phyloP scores from a whole-genome alignment of 176 grass and related monocot species.

The Neostapfia colusana region DNA sequence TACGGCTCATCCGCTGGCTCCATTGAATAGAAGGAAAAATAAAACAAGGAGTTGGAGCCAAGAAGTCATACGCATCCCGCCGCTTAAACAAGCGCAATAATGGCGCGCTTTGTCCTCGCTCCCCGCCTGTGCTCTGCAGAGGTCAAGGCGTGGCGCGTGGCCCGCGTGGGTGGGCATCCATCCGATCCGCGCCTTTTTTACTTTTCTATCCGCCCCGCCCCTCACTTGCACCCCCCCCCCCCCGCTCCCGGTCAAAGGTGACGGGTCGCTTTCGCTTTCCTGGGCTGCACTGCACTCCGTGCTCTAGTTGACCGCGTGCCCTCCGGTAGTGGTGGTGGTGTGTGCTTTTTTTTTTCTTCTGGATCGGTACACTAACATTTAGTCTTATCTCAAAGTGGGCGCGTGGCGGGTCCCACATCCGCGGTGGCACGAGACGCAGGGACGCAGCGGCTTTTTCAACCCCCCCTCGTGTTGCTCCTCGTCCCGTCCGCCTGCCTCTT shows the following conservation, averaged over 20 bases:
- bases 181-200: constrained; percentile 1
- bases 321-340: too few relatives aligned
- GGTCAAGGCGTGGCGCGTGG: too few relatives aligned
- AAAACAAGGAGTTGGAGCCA: neutral
- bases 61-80: constrained; percentile 9
- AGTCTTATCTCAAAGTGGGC: constrained; percentile 13
- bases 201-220: neutral
- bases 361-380: too few relatives aligned
- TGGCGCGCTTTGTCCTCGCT: neutral
- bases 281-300: constrained; percentile 25
- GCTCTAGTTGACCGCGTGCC: constrained; percentile 41
- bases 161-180: constrained; percentile 12
- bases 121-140: constrained; percentile 18
- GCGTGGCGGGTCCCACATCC: neutral
- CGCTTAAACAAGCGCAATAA: constrained; percentile 47
- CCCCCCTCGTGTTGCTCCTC: constrained; percentile 34
- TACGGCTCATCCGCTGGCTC: neutral
- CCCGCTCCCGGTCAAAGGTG: constrained; percentile 43
- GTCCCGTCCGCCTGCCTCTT: constrained; percentile 17
- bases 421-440: neutral
- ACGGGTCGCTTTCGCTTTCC: constrained; percentile 51
- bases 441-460: neutral
- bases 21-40: neutral
- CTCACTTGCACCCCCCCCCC: neutral
- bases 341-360: neutral